Evolutionary conservation across 129 eudicot species (phyloP).

Genomic region (Artemisia tridentata): DNA sequence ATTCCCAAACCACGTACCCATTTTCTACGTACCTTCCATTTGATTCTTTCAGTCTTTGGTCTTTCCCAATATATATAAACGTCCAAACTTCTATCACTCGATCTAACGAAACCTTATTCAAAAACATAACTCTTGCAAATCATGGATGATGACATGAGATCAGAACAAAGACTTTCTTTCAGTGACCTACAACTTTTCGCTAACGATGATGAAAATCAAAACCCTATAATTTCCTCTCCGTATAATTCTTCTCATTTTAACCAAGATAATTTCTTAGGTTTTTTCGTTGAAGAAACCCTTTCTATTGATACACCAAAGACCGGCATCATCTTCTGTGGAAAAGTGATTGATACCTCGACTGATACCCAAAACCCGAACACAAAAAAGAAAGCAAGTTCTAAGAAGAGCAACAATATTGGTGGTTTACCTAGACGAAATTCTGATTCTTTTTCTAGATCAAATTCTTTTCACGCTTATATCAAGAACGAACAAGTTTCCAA

Average conservation of each 20-base stretch:
- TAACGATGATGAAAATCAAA: background rate
- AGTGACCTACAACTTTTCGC: slow-evolving; percentile 14
- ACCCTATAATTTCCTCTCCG: background rate
- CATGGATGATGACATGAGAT: slow-evolving; percentile 10
- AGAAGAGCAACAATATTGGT: background rate
- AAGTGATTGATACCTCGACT: slow-evolving; percentile 16
- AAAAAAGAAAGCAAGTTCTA: background rate
- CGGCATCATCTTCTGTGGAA: slow-evolving; percentile 17
- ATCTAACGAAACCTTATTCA: background rate
- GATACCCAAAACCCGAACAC: background rate
- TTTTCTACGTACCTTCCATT: slow-evolving; percentile 3
- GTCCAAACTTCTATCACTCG: background rate
- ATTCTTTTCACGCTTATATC: background rate
- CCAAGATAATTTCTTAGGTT: slow-evolving; percentile 14
- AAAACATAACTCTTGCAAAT: background rate
- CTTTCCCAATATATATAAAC: background rate
- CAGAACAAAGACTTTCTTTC: slow-evolving; percentile 25
- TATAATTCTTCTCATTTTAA: background rate
- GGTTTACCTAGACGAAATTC: background rate
- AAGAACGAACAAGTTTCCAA: background rate
- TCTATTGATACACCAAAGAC: background rate
- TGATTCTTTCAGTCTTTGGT: too few species aligned
- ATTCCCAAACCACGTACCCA: background rate
- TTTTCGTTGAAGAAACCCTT: slow-evolving; percentile 1
- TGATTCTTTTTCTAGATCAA: background rate